Percentiles rank a stretch among this genome's conserved stretches.
Conservation (phyloP, 1,139 yeast genomes). For the Eremothecium coryli region DNA sequence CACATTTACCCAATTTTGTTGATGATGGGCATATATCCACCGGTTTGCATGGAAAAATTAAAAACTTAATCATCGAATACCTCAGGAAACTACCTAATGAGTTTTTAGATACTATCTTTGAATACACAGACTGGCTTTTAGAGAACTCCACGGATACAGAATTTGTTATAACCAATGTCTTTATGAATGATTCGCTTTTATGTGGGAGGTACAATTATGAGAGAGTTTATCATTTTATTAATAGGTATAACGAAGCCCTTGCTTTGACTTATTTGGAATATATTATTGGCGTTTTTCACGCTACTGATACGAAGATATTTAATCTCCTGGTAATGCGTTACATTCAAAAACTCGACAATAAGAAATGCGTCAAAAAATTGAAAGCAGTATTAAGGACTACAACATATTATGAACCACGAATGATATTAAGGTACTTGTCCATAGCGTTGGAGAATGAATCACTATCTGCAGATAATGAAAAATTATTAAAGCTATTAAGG, state of each 20-base stretch:
- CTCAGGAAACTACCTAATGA: constrained; percentile 50
- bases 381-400: constrained; percentile 34
- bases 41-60: constrained; percentile 20
- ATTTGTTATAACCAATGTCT: constrained; percentile 38
- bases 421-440: constrained; percentile 23
- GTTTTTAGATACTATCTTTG: constrained; percentile 46
- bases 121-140: constrained; percentile 49
- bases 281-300: constrained; percentile 38
- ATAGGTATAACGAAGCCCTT: constrained; percentile 26
- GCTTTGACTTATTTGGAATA: constrained; percentile 56
- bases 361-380: constrained; percentile 32
- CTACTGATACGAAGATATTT: constrained; percentile 38
- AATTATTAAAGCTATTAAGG: constrained; percentile 35
- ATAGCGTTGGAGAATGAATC: constrained; percentile 29
- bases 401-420: constrained; percentile 40
- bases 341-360: constrained; percentile 28
- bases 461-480: constrained; percentile 11
- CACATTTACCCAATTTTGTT: constrained; percentile 15
- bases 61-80: constrained; percentile 40
- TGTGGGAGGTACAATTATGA: constrained; percentile 50
- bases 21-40: constrained; percentile 28
- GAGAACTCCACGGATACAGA: constrained; percentile 32
- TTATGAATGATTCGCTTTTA: constrained; percentile 58
- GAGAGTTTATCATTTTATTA: constrained; percentile 43
- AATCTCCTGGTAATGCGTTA: constrained; percentile 53